Conservation (phyloP, 2,329 filamentous ascomycete species). For the Trichoderma cornu-damae region DNA sequence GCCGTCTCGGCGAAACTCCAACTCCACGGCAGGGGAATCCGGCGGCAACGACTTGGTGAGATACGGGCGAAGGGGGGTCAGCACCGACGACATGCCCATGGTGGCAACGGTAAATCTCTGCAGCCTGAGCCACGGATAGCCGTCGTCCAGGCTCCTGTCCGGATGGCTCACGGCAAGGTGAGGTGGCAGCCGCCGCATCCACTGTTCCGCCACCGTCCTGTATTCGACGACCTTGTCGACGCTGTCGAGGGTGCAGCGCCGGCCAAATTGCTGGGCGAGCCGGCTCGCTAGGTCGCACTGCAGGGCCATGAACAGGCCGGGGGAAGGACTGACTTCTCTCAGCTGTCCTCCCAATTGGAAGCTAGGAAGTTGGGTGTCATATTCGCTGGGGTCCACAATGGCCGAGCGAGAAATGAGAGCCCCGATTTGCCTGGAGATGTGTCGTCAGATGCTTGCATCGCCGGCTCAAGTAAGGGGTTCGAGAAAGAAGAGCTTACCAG, state of each 20-base stretch:
- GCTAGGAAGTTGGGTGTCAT: slow-evolving; percentile 30
- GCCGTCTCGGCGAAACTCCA: slow-evolving; percentile 37
- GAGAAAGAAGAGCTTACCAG: slow-evolving; percentile 27
- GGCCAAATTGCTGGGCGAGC: slow-evolving; percentile 31
- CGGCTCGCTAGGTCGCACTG: slow-evolving; percentile 32
- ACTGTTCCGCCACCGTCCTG: slow-evolving; percentile 35
- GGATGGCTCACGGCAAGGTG: slow-evolving; percentile 37
- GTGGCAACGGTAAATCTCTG: slow-evolving; percentile 44
- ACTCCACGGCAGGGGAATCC: slow-evolving; percentile 29
- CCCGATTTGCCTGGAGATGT: slow-evolving; percentile 33
- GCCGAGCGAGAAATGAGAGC: slow-evolving; percentile 31
- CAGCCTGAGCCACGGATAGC: slow-evolving; percentile 39
- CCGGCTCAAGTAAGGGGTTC: not conserved
- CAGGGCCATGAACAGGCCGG: slow-evolving; percentile 35
- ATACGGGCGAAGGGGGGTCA: slow-evolving; percentile 43
- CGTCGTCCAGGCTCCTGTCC: slow-evolving; percentile 38
- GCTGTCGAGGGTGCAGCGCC: slow-evolving; percentile 27
- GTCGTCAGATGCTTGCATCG: too few species aligned
- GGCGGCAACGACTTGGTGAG: slow-evolving; percentile 36
- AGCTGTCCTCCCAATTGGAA: slow-evolving; percentile 28
- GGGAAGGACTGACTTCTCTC: slow-evolving; percentile 28
- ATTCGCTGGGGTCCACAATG: slow-evolving; percentile 34
- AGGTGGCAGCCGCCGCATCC: slow-evolving; percentile 40
- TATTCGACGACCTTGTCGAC: slow-evolving; percentile 32
- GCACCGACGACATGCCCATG: slow-evolving; percentile 41